Percentiles rank a stretch among this genome's conserved stretches.
These are phyloP conservation scores for Nemania serpens DNA, from an alignment of 2,329 filamentous ascomycete species.

Conservation along the genomic window DNA sequence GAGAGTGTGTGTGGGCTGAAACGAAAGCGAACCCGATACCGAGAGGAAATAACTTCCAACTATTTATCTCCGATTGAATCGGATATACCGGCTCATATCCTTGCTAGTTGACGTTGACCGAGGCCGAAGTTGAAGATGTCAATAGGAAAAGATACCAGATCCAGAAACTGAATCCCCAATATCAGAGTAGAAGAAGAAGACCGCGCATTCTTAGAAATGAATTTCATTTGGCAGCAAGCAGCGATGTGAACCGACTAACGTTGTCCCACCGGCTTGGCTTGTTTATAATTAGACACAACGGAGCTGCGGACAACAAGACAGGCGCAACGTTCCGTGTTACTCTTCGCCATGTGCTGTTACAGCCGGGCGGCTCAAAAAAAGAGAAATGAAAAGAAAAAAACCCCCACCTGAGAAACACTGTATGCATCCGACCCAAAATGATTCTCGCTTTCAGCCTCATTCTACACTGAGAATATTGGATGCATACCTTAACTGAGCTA, in stretches of 20 bases:
- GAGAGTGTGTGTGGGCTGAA: not conserved
- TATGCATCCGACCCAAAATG: too few relatives aligned
- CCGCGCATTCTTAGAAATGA: too few relatives aligned
- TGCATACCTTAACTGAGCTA: not conserved
- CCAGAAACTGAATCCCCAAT: not conserved
- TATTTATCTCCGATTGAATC: not conserved
- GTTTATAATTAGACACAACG: too few relatives aligned
- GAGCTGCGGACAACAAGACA: too few relatives aligned
- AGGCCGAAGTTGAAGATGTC: not conserved
- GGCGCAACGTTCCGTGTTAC: too few relatives aligned
- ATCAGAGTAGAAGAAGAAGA: not conserved
- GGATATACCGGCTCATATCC: not conserved
- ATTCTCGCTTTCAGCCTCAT: too few relatives aligned
- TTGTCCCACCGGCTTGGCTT: too few relatives aligned
- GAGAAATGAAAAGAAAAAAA: too few relatives aligned
- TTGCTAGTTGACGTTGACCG: not conserved
- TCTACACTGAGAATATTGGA: too few relatives aligned
- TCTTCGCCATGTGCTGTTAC: too few relatives aligned
- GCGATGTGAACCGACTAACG: not conserved
- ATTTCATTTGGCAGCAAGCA: not conserved
- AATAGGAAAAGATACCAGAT: not conserved
- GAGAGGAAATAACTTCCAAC: not conserved
- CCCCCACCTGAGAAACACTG: too few relatives aligned
- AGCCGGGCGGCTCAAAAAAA: too few relatives aligned
- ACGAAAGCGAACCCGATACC: slow-evolving; percentile 15